Conservation (phyloP, 169 alveolate genomes). For the Ichthyophthirius multifiliis region DNA sequence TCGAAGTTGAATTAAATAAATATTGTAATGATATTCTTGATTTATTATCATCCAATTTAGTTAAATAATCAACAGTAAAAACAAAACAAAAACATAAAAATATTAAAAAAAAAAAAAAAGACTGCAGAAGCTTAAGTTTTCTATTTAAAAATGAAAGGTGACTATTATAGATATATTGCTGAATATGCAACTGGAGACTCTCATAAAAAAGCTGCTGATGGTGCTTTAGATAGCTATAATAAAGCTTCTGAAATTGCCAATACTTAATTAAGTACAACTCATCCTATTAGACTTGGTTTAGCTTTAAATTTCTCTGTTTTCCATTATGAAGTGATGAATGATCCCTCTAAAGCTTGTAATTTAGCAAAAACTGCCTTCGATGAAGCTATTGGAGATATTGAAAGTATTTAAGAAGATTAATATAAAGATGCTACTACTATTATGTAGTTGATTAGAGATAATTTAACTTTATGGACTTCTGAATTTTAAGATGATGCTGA, state of each 20-base stretch:
- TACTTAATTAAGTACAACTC: slow-evolving; percentile 92
- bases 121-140: slow-evolving; percentile 94
- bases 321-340: slow-evolving; percentile 97
- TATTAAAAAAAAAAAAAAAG: neutral
- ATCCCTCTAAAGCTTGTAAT: slow-evolving; percentile 98
- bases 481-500: slow-evolving; percentile 84
- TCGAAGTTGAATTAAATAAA: slow-evolving; percentile 93
- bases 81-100: neutral
- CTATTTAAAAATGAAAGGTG: slow-evolving; percentile 99
- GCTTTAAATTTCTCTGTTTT: slow-evolving; percentile 98
- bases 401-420: slow-evolving; percentile 63
- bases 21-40: slow-evolving; percentile 92
- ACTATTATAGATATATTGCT: slow-evolving; percentile 96
- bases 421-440: slow-evolving; percentile 89
- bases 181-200: slow-evolving; percentile 96
- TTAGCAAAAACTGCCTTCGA: slow-evolving; percentile 91
- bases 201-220: slow-evolving; percentile 94
- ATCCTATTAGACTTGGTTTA: slow-evolving; percentile 97
- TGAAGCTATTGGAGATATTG: slow-evolving; percentile 72
- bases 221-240: slow-evolving; percentile 95
- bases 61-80: slow-evolving; percentile 86
- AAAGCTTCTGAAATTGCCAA: slow-evolving; percentile 95
- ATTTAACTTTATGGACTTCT: slow-evolving; percentile 95
- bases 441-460: slow-evolving; percentile 96
- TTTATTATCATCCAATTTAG: slow-evolving; percentile 89